These are phyloP conservation scores for cucumber (Cucumis sativus) DNA, from an alignment of 306 rosid genomes.

Conservation along the genomic window DNA sequence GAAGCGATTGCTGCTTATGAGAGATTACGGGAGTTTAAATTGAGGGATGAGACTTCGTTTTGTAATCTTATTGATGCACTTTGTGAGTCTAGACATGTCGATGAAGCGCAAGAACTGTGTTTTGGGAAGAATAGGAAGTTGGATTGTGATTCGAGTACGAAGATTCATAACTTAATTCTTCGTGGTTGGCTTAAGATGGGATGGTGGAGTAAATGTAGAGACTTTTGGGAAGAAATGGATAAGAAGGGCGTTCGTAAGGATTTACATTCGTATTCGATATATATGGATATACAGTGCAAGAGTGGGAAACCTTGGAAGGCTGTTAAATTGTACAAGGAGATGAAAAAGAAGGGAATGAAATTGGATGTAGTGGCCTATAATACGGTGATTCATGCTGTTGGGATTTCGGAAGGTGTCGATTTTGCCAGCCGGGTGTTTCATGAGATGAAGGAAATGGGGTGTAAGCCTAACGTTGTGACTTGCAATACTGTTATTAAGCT, in stretches of 20 bases:
- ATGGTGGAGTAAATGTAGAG: conserved; percentile 83
- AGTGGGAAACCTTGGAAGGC: conserved; percentile 90
- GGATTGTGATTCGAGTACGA: conserved; percentile 21
- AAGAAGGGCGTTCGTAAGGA: conserved; percentile 48
- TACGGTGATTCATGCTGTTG: conserved; percentile 57
- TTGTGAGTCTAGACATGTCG: conserved; percentile 72
- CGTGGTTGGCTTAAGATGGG: conserved; percentile 74
- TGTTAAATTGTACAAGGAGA: conserved; percentile 56
- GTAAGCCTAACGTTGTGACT: conserved; percentile 50
- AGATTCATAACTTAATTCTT: conserved; percentile 58
- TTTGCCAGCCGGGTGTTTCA: conserved; percentile 35
- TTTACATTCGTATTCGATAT: conserved; percentile 62
- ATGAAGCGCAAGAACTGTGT: conserved; percentile 59
- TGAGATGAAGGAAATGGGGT: conserved; percentile 70
- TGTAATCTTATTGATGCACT: conserved; percentile 58
- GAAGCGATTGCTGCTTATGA: conserved; percentile 52
- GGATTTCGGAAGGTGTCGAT: conserved; percentile 71
- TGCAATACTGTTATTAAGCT: conserved; percentile 70
- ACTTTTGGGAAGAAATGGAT: conserved; percentile 90
- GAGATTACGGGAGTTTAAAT: conserved; percentile 37
- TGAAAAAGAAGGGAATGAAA: conserved; percentile 46
- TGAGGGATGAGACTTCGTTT: conserved; percentile 57
- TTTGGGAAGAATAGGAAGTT: conserved; percentile 27
- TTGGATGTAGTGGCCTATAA: conserved; percentile 75
- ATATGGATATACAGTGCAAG: conserved; percentile 78